These are phyloP conservation scores for Ceratocystis diversiconidia DNA, from an alignment of 2,329 filamentous ascomycete genomes.

Conservation along the genomic window DNA sequence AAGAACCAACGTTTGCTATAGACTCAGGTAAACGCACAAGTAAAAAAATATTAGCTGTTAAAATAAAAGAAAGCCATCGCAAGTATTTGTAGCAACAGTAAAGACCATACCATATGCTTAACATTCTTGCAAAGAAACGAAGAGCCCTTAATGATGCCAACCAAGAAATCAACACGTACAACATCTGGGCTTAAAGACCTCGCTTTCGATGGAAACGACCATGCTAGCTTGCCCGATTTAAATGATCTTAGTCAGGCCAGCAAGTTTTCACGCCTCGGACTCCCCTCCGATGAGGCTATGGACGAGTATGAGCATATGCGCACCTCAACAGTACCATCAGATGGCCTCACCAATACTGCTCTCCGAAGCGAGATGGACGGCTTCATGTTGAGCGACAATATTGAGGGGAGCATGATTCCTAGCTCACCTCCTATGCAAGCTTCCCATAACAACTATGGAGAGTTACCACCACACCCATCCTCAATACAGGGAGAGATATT, in stretches of 20 bases:
- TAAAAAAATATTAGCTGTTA: background rate
- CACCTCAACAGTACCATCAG: slow-evolving; percentile 14
- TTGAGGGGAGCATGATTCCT: background rate
- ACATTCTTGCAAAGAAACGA: background rate
- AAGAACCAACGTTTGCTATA: background rate
- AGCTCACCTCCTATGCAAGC: slow-evolving; percentile 7
- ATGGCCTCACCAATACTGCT: background rate
- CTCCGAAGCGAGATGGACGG: slow-evolving; percentile 5
- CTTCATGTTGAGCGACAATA: slow-evolving; percentile 8
- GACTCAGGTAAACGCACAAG: background rate
- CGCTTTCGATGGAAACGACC: background rate
- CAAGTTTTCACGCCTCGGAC: slow-evolving; percentile 12
- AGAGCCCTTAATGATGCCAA: background rate
- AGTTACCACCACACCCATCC: background rate
- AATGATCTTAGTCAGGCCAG: background rate
- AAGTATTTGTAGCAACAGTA: background rate
- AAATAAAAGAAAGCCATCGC: background rate
- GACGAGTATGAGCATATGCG: slow-evolving; percentile 14
- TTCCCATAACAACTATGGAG: background rate
- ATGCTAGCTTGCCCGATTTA: background rate
- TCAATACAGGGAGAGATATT: slow-evolving; percentile 12
- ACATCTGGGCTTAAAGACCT: background rate
- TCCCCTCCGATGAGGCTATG: slow-evolving; percentile 13
- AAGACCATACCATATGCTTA: background rate
- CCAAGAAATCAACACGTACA: background rate